Conservation (phyloP, 352 stramenopile species). For the Thalassiosira sp. region DNA sequence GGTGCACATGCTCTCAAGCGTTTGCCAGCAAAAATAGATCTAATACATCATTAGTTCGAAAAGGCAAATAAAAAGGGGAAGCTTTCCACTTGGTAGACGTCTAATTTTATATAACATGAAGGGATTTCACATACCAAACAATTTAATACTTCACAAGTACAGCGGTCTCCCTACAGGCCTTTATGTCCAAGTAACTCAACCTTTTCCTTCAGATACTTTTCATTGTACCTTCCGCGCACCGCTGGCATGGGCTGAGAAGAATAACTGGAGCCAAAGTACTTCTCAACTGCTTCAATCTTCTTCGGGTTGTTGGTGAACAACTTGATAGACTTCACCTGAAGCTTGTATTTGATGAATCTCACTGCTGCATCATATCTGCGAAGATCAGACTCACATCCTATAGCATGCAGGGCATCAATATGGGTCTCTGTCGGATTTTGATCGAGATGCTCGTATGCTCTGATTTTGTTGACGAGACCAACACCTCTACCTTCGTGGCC, state of each 20-base stretch:
- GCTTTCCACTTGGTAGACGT: too few species aligned
- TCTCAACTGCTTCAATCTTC: slow-evolving; percentile 16
- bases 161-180: too few species aligned
- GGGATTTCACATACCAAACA: too few species aligned
- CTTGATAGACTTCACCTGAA: slow-evolving; percentile 20
- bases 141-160: too few species aligned
- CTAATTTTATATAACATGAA: too few species aligned
- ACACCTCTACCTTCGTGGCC: slow-evolving; percentile 93
- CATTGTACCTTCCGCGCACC: slow-evolving; percentile 13
- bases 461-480: slow-evolving; percentile 93
- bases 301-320: slow-evolving; percentile 33
- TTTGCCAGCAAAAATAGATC: too few species aligned
- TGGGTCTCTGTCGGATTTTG: slow-evolving; percentile 20
- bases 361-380: slow-evolving; percentile 20
- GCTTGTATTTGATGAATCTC: slow-evolving; percentile 20
- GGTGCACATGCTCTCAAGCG: too few species aligned
- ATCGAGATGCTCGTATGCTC: slow-evolving; percentile 86
- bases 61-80: too few species aligned
- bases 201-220: slow-evolving; percentile 38
- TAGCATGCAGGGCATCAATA: slow-evolving; percentile 20
- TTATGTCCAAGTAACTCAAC: slow-evolving; percentile 20
- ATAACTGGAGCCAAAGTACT: slow-evolving; percentile 9
- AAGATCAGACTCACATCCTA: slow-evolving; percentile 33
- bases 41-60: too few species aligned
- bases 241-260: not conserved